Evolutionary conservation across 495 filamentous ascomycete species (phyloP).

Genomic region (Bacidia rubella): DNA sequence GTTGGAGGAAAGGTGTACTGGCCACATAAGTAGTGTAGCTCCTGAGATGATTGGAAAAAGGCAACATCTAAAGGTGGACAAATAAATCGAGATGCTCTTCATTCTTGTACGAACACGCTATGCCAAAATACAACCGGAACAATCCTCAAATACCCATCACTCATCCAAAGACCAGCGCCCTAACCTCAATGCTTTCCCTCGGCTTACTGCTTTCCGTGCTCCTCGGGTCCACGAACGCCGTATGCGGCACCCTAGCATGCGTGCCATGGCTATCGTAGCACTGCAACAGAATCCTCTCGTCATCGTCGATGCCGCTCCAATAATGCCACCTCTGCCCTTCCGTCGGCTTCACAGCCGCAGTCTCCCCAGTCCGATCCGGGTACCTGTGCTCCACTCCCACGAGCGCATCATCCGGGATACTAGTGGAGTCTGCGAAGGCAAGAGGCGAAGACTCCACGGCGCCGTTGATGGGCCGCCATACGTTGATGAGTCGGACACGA

Average conservation of each 20-base stretch:
- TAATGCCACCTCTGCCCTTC: constrained; percentile 59
- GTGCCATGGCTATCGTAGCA: constrained; percentile 60
- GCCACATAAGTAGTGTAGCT: too few relatives aligned
- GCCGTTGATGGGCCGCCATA: constrained; percentile 71
- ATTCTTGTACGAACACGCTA: too few relatives aligned
- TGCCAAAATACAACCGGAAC: not conserved
- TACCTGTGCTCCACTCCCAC: constrained; percentile 65
- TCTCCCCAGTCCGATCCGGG: constrained; percentile 57
- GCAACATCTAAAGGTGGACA: too few relatives aligned
- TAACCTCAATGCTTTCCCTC: constrained; percentile 77
- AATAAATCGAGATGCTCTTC: too few relatives aligned
- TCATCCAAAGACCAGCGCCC: constrained; percentile 71
- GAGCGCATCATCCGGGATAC: constrained; percentile 49
- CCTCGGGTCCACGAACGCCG: constrained; percentile 63
- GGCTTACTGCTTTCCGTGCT: constrained; percentile 44
- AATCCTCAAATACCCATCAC: not conserved
- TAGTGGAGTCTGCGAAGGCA: constrained; percentile 51
- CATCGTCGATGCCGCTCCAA: constrained; percentile 59
- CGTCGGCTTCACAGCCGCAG: constrained; percentile 53
- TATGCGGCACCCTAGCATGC: constrained; percentile 62
- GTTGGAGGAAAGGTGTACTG: too few relatives aligned
- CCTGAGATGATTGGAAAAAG: too few relatives aligned
- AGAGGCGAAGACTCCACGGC: constrained; percentile 58
- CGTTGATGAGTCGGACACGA: constrained; percentile 72
- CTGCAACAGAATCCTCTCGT: constrained; percentile 67